Percentiles rank a stretch among this genome's conserved stretches.
phyloP scores from a whole-genome alignment of 768 basidiomycete species.

The Mycena albidolilacea region DNA sequence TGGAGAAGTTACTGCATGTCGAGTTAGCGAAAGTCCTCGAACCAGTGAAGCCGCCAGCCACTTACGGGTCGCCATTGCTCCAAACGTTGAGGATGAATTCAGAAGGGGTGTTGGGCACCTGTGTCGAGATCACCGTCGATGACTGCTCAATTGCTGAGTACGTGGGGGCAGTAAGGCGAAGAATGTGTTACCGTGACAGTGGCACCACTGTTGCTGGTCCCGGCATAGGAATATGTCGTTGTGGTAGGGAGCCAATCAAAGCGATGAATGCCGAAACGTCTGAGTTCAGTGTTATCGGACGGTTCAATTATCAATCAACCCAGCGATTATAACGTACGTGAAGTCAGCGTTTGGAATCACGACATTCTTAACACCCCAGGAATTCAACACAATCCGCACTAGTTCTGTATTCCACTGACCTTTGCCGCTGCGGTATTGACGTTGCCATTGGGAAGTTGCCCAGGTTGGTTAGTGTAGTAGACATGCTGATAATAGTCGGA shows the following conservation, averaged over 20 bases:
- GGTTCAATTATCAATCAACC: not conserved
- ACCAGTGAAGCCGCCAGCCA: constrained; percentile 30
- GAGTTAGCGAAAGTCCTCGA: constrained; percentile 39
- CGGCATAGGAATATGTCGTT: constrained; percentile 36
- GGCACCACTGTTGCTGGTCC: constrained; percentile 13
- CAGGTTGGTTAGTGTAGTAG: constrained; percentile 39
- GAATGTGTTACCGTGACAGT: constrained; percentile 23
- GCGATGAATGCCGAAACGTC: constrained; percentile 39
- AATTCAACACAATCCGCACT: not conserved
- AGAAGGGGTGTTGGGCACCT: constrained; percentile 32
- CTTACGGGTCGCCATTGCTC: too few species aligned
- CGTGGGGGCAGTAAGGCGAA: not conserved
- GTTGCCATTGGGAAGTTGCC: not conserved
- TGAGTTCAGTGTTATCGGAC: not conserved
- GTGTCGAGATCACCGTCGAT: constrained; percentile 23
- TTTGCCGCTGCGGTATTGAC: constrained; percentile 29
- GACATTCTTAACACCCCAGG: constrained; percentile 10
- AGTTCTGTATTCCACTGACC: constrained; percentile 1
- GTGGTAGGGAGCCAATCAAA: constrained; percentile 34
- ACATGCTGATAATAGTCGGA: constrained; percentile 33
- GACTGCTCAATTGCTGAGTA: not conserved
- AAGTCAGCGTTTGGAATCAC: constrained; percentile 36
- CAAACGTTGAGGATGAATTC: constrained; percentile 39
- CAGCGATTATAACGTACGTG: constrained; percentile 24
- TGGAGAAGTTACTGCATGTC: constrained; percentile 23